Conservation (phyloP, 1,284 basidiomycete genomes). For the Mycosarcoma maydis region DNA sequence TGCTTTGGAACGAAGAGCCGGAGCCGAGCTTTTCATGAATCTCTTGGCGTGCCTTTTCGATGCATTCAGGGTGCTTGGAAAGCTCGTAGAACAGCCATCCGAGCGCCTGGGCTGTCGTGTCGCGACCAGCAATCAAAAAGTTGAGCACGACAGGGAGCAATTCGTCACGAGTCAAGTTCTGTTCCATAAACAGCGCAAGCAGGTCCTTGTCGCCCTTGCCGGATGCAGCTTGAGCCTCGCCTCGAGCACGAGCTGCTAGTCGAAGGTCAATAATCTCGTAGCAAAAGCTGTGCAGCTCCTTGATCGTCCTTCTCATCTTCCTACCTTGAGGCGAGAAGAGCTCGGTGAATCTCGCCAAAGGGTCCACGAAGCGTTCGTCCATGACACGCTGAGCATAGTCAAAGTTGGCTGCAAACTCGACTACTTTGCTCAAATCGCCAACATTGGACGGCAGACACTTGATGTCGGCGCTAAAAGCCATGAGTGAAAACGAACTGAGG, state of each 20-base stretch:
- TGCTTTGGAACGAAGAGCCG: slow-evolving; percentile 15
- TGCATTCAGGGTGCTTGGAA: slow-evolving; percentile 31
- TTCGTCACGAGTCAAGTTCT: slow-evolving; percentile 61
- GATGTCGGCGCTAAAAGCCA: slow-evolving; percentile 51
- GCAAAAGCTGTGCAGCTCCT: slow-evolving; percentile 41
- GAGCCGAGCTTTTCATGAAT: slow-evolving; percentile 45
- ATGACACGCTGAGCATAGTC: slow-evolving; percentile 63
- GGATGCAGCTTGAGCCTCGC: slow-evolving; percentile 33
- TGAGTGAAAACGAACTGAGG: slow-evolving; percentile 53
- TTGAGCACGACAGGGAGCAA: slow-evolving; percentile 60
- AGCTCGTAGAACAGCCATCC: slow-evolving; percentile 57
- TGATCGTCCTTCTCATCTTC: slow-evolving; percentile 44
- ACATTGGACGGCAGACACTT: slow-evolving; percentile 42
- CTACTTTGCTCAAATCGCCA: slow-evolving; percentile 47
- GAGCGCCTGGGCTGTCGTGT: slow-evolving; percentile 58
- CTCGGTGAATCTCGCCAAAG: slow-evolving; percentile 49
- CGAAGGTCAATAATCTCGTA: slow-evolving; percentile 51
- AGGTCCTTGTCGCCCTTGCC: slow-evolving; percentile 55
- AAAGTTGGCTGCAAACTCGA: slow-evolving; percentile 63
- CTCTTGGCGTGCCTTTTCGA: slow-evolving; percentile 42
- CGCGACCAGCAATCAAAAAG: slow-evolving; percentile 55
- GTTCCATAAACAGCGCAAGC: slow-evolving; percentile 69
- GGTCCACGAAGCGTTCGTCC: slow-evolving; percentile 51
- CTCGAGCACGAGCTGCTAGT: slow-evolving; percentile 26
- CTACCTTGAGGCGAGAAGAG: slow-evolving; percentile 29